These are phyloP conservation scores for Pichia kudriavzevii DNA, from an alignment of 1,139 yeast genomes.

Conservation along the genomic window DNA sequence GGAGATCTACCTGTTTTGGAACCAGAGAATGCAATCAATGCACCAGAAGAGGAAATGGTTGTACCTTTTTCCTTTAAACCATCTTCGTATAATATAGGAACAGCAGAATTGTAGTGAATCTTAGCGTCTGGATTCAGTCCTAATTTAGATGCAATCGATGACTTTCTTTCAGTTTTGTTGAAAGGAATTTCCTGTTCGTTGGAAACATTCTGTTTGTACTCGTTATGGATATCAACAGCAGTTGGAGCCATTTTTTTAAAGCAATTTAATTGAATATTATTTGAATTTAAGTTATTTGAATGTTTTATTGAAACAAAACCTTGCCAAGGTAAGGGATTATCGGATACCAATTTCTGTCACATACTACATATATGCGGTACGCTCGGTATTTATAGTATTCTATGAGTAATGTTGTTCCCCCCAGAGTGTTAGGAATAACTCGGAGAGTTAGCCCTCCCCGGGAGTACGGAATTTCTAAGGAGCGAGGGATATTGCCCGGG, in stretches of 20 bases:
- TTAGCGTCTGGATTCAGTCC: slow-evolving; percentile 41
- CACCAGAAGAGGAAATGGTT: slow-evolving; percentile 89
- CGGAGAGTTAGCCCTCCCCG: no score
- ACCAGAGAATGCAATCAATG: slow-evolving; percentile 93
- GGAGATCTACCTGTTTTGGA: slow-evolving; percentile 97
- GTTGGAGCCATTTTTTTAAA: slow-evolving; percentile 30
- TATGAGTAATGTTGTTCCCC: no score
- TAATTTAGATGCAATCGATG: slow-evolving; percentile 26
- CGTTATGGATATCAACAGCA: slow-evolving; percentile 29
- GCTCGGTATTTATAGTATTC: no score
- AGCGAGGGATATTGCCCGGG: no score
- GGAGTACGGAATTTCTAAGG: no score
- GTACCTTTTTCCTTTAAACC: slow-evolving; percentile 88
- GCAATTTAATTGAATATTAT: neutral
- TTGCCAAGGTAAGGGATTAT: neutral
- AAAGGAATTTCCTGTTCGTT: slow-evolving; percentile 19
- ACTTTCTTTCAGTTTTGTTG: slow-evolving; percentile 23
- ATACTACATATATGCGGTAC: no score
- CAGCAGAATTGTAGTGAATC: slow-evolving; percentile 84
- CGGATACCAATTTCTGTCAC: no score
- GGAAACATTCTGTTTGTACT: slow-evolving; percentile 23
- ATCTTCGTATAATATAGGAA: slow-evolving; percentile 91
- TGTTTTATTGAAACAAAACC: neutral
- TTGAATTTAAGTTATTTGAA: neutral
- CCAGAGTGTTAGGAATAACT: no score